Conservation (phyloP, 2,329 filamentous ascomycete genomes). For the Aquanectria penicillioides region DNA sequence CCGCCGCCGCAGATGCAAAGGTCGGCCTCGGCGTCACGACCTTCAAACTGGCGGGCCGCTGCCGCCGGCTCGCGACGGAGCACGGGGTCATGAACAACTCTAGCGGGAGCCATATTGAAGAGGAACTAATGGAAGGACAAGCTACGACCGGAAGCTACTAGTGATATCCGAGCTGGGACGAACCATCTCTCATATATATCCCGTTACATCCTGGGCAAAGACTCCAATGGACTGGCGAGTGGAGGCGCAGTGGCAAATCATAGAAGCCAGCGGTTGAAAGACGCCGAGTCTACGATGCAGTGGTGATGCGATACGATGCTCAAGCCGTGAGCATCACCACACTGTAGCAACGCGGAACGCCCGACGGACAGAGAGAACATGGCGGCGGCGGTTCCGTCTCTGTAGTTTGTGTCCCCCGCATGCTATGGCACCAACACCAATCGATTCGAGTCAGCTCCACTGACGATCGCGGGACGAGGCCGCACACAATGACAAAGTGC, state of each 20-base stretch:
- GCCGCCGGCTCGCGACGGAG: constrained; percentile 32
- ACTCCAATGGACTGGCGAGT: not conserved
- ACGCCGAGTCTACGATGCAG: too few relatives aligned
- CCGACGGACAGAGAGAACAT: not conserved
- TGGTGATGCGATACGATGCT: not conserved
- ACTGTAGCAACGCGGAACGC: not conserved
- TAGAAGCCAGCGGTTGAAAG: not conserved
- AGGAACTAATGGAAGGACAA: not conserved
- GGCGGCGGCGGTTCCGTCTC: constrained; percentile 14
- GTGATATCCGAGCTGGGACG: not conserved
- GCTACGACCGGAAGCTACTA: not conserved
- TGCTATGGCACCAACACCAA: too few relatives aligned
- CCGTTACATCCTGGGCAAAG: not conserved
- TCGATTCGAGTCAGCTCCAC: not conserved
- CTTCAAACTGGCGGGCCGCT: constrained; percentile 27
- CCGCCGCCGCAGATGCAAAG: constrained; percentile 44
- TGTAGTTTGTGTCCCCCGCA: not conserved
- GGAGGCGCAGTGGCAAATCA: not conserved
- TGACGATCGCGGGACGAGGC: not conserved
- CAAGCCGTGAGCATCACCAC: not conserved
- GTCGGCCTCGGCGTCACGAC: constrained; percentile 29
- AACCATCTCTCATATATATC: constrained; percentile 8
- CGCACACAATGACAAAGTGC: too few relatives aligned
- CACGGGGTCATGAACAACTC: constrained; percentile 27
- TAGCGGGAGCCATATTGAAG: constrained; percentile 34